Evolutionary conservation across 192 early-diverging fungal genomes (phyloP).

Genomic region (Polychytrium aggregatum): DNA sequence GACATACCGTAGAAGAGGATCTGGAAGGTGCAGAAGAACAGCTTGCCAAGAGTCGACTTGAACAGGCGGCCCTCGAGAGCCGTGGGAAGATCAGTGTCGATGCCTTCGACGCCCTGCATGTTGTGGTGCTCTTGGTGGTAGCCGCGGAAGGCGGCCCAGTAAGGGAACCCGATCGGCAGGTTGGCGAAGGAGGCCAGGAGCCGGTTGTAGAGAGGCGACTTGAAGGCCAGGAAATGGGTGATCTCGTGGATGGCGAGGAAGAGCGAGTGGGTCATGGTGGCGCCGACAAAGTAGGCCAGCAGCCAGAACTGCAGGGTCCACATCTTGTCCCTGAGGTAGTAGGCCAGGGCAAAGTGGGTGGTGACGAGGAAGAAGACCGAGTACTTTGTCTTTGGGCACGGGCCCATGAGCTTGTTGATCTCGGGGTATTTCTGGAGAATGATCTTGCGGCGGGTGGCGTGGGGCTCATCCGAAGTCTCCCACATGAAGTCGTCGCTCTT

Average conservation of each 20-base stretch:
- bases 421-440: conserved; percentile 84
- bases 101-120: conserved; percentile 88
- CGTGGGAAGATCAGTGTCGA: conserved; percentile 87
- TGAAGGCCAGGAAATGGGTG: conserved; percentile 71
- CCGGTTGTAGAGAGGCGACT: conserved; percentile 65
- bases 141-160: conserved; percentile 26
- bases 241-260: conserved; percentile 90
- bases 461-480: conserved; percentile 98
- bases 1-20: conserved; percentile 31
- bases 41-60: conserved; percentile 17
- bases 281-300: conserved; percentile 76
- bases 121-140: conserved; percentile 93
- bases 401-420: conserved; percentile 74
- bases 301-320: conserved; percentile 52
- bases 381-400: conserved; percentile 68
- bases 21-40: conserved; percentile 28
- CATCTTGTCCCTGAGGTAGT: conserved; percentile 48
- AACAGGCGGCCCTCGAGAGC: conserved; percentile 72
- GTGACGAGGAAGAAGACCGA: conserved; percentile 52
- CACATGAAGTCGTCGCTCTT: conserved; percentile 15
- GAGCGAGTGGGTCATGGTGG: conserved; percentile 65
- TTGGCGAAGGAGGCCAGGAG: conserved; percentile 75
- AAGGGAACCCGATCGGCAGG: conserved; percentile 59
- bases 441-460: conserved; percentile 77
- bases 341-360: conserved; percentile 68